Conservation (phyloP, 1,284 basidiomycete species). For the Irpex rosettiformis region DNA sequence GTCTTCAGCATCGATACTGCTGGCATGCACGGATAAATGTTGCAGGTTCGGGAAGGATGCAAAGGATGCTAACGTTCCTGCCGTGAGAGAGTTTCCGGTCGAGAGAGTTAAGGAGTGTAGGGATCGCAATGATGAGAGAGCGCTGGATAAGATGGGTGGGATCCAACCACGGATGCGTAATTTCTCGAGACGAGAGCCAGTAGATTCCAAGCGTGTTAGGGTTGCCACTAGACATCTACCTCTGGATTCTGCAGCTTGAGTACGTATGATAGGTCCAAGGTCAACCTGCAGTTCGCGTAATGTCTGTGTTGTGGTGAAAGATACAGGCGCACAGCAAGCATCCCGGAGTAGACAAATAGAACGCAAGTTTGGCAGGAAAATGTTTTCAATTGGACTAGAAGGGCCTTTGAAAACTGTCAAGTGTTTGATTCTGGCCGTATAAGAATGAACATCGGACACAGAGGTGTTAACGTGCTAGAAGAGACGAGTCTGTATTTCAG, state of each 20-base stretch:
- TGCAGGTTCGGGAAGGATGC: conserved; percentile 39
- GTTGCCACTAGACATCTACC: conserved; percentile 14
- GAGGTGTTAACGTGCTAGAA: no score
- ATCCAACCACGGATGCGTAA: conserved; percentile 47
- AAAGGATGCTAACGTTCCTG: conserved; percentile 38
- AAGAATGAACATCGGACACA: conserved; percentile 28
- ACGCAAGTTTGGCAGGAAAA: conserved; percentile 34
- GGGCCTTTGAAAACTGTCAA: conserved; percentile 24
- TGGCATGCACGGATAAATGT: conserved; percentile 47
- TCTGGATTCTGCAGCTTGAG: background rate
- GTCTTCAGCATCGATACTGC: conserved; percentile 35
- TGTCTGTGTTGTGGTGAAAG: conserved; percentile 31
- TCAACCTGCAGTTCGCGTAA: conserved; percentile 41
- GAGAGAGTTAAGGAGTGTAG: conserved; percentile 43
- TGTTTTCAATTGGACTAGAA: background rate
- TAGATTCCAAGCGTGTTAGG: background rate
- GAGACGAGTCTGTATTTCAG: no score
- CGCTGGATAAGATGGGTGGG: conserved; percentile 31
- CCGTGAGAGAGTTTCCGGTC: conserved; percentile 38
- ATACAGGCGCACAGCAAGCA: conserved; percentile 30
- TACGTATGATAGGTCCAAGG: conserved; percentile 33
- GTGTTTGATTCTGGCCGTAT: conserved; percentile 46
- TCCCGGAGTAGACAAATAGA: conserved; percentile 36
- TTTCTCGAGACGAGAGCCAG: conserved; percentile 28
- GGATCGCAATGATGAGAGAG: conserved; percentile 34